Base-by-base conservation (phyloP, 192 early-diverging fungal species). In the Gaertneriomyces sp. region DNA sequence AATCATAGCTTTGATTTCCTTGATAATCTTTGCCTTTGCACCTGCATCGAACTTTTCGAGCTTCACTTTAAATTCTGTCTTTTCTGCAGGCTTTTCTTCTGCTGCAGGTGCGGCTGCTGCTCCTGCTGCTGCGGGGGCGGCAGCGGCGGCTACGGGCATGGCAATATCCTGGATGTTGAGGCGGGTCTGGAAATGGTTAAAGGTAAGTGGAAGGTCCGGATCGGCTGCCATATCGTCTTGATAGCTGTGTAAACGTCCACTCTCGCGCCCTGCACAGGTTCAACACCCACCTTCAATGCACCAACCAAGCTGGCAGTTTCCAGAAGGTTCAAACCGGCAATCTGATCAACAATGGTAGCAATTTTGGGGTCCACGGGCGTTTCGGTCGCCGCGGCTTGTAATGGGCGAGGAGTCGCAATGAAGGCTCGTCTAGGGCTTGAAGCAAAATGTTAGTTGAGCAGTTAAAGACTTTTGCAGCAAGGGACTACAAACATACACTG, bases 1-100 rank as follows among this genome's bases (percentile, higher is more conserved):
- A 6, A 93, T 74, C 63, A 98, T 72, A 73, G 85, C 89, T 86
- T 97, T 97, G 66, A 98, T 93, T 80, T 98, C 96, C 75, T 91
- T 88, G 68, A 98, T 98, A 52, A 98, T 86, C 85, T 98, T 98
- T 66, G 96, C 93, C 80, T 98, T 98, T 61, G 90, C 77, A 20
- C 90, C 87, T 20, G 93, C 88, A 68, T 96, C 93, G 62, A 95
- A 89, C 88, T 93, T 94, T 63, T 94, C 93, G 41, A 98, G 85
- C 81, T 90, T 98, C 64, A 98, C 91, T 72, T 85, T 93, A 84
- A 98, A 96, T 61, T 90, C 87, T 19, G 93, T 91, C 88, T 95
- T 93, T 64, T 93, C 96, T 1, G 75, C 87, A 25, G 91, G 81
- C 81, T 95, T 94, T 69, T 92, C 93, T 49, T 64, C 67, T 33